Percentiles rank a stretch among this genome's conserved stretches.
phyloP scores from a whole-genome alignment of 805 yeast genomes.

The Ogataea trehaloabstinens region DNA sequence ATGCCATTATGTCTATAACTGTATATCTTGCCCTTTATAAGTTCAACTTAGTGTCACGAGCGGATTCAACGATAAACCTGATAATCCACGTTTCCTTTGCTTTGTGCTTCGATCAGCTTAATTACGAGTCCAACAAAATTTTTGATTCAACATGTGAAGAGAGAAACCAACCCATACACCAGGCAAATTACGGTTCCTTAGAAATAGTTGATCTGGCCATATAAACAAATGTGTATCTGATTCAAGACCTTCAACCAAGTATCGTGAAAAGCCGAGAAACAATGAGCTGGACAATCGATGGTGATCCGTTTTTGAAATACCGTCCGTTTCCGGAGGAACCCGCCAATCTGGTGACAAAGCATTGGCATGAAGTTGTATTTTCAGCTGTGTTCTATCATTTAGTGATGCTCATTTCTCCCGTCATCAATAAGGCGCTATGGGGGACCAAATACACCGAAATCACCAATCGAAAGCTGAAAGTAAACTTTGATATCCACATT shows the following conservation, averaged over 20 bases:
- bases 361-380: slow-evolving; percentile 71
- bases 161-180: too few relatives aligned
- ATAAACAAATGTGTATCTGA: too few relatives aligned
- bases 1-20: slow-evolving; percentile 43
- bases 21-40: background rate
- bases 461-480: slow-evolving; percentile 41
- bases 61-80: too few relatives aligned
- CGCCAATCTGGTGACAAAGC: slow-evolving; percentile 43
- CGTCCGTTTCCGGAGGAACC: slow-evolving; percentile 48
- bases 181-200: too few relatives aligned
- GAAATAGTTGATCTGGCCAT: too few relatives aligned
- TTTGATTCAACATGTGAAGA: slow-evolving; percentile 2
- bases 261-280: too few relatives aligned
- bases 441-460: slow-evolving; percentile 54
- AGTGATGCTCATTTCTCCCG: slow-evolving; percentile 53
- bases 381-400: slow-evolving; percentile 60
- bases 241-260: too few relatives aligned
- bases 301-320: slow-evolving; percentile 44
- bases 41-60: background rate
- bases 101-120: too few relatives aligned
- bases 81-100: too few relatives aligned
- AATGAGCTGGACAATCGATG: too few relatives aligned
- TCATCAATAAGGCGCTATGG: slow-evolving; percentile 45
- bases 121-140: slow-evolving; percentile 2
- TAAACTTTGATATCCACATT: slow-evolving; percentile 87